These are phyloP conservation scores for Hortiboletus flavorubellus DNA, from an alignment of 768 basidiomycete species.

Conservation along the genomic window DNA sequence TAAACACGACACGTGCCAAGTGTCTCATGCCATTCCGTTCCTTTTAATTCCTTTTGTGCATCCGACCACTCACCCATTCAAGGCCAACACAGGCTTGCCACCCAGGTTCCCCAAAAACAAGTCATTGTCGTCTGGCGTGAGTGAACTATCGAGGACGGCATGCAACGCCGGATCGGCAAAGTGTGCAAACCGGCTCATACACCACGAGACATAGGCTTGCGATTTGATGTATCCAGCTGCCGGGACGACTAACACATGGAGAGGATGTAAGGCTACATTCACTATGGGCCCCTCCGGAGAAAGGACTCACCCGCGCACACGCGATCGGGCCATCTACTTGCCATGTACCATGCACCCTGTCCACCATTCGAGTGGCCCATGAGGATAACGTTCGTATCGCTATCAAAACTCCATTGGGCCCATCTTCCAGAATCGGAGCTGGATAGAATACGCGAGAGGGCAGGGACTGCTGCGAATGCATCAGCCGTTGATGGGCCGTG, in stretches of 20 bases:
- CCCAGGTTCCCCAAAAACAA: slow-evolving; percentile 77
- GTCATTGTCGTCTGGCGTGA: slow-evolving; percentile 87
- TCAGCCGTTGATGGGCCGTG: slow-evolving; percentile 79
- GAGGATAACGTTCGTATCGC: slow-evolving; percentile 50
- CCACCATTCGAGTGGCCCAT: slow-evolving; percentile 94
- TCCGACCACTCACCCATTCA: slow-evolving; percentile 64
- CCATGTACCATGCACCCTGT: slow-evolving; percentile 83
- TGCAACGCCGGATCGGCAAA: slow-evolving; percentile 74
- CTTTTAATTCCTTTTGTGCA: neutral
- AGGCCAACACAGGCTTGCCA: slow-evolving; percentile 63
- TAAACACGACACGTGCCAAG: neutral
- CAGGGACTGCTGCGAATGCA: slow-evolving; percentile 60
- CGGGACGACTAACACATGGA: slow-evolving; percentile 52
- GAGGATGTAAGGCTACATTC: neutral
- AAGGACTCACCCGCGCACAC: slow-evolving; percentile 53
- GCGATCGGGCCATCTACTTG: slow-evolving; percentile 73
- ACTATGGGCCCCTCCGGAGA: neutral
- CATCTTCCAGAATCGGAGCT: slow-evolving; percentile 29
- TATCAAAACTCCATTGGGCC: slow-evolving; percentile 39
- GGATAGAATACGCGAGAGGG: slow-evolving; percentile 48
- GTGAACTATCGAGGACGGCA: slow-evolving; percentile 66
- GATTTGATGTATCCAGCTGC: slow-evolving; percentile 86
- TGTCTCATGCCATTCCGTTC: neutral
- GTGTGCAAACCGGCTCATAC: slow-evolving; percentile 68
- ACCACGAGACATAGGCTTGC: slow-evolving; percentile 77